Conservation (phyloP, 208 protist species). For the Leishmania braziliensis region DNA sequence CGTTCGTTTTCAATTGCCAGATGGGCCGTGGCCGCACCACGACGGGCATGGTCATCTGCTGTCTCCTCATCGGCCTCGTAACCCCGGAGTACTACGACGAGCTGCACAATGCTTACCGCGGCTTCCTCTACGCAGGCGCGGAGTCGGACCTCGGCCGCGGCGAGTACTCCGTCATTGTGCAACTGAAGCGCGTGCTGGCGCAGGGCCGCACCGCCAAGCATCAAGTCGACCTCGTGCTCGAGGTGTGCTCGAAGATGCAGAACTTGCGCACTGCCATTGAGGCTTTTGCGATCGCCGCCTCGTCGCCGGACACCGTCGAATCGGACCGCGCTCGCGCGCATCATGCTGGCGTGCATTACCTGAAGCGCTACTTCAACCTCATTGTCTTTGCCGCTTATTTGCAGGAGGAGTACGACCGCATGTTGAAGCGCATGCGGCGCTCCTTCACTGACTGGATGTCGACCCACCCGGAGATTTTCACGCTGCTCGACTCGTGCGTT, state of each 20-base stretch:
- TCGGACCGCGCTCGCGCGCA: constrained; percentile 73
- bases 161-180: constrained; percentile 76
- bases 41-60: constrained; percentile 91
- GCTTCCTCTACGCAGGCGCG: constrained; percentile 54
- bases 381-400: constrained; percentile 87
- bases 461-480: constrained; percentile 68
- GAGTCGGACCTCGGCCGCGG: constrained; percentile 59
- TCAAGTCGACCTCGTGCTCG: constrained; percentile 80
- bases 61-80: constrained; percentile 80
- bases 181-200: constrained; percentile 82
- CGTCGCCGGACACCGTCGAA: constrained; percentile 80
- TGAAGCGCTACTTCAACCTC: constrained; percentile 89
- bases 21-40: constrained; percentile 91
- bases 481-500: constrained; percentile 56
- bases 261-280: constrained; percentile 89
- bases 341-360: constrained; percentile 85
- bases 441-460: constrained; percentile 67
- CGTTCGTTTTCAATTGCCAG: constrained; percentile 92
- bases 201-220: constrained; percentile 76
- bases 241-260: constrained; percentile 88
- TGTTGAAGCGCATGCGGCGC: constrained; percentile 56
- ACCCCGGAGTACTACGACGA: constrained; percentile 88
- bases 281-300: constrained; percentile 59
- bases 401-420: constrained; percentile 79
- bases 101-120: constrained; percentile 68